These are phyloP conservation scores for Coemansia sp. DNA, from an alignment of 192 early-diverging fungal species.

Conservation along the genomic window DNA sequence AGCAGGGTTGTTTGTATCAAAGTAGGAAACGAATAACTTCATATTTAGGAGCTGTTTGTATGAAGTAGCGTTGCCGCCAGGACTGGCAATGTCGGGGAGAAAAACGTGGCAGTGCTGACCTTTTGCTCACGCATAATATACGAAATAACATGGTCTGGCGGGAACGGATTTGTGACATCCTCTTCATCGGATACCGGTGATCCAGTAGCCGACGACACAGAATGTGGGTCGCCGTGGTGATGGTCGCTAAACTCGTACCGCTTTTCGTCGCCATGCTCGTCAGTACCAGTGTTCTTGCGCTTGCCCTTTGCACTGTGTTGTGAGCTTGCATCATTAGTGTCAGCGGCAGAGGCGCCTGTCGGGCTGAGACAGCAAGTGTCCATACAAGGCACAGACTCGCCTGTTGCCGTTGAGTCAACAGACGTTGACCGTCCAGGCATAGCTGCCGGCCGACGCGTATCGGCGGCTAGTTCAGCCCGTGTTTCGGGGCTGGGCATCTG, in stretches of 20 bases:
- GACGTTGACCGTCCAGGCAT: constrained; percentile 18
- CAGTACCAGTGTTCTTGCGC: constrained; percentile 31
- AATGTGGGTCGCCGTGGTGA: constrained; percentile 47
- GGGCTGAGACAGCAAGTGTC: constrained; percentile 24
- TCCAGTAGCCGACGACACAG: constrained; percentile 20
- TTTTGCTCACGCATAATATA: constrained; percentile 56
- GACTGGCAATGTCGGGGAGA: constrained; percentile 53
- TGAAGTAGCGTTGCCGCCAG: constrained; percentile 51
- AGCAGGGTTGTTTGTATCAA: background rate
- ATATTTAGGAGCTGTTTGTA: constrained; percentile 26
- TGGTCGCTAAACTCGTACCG: constrained; percentile 52
- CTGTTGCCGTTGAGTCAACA: constrained; percentile 29
- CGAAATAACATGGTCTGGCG: constrained; percentile 52
- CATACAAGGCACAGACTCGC: constrained; percentile 17
- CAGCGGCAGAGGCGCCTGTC: background rate
- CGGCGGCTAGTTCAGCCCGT: constrained; percentile 26
- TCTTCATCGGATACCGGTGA: constrained; percentile 46
- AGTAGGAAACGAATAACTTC: background rate
- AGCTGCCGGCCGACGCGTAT: constrained; percentile 22
- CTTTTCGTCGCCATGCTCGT: constrained; percentile 49
- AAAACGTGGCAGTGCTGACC: constrained; percentile 55
- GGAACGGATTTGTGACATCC: constrained; percentile 52
- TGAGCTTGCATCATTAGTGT: background rate
- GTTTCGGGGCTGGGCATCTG: constrained; percentile 44
- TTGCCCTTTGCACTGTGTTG: constrained; percentile 19